Conservation (phyloP, 192 early-diverging fungal species). For the Coemansia biformis region DNA sequence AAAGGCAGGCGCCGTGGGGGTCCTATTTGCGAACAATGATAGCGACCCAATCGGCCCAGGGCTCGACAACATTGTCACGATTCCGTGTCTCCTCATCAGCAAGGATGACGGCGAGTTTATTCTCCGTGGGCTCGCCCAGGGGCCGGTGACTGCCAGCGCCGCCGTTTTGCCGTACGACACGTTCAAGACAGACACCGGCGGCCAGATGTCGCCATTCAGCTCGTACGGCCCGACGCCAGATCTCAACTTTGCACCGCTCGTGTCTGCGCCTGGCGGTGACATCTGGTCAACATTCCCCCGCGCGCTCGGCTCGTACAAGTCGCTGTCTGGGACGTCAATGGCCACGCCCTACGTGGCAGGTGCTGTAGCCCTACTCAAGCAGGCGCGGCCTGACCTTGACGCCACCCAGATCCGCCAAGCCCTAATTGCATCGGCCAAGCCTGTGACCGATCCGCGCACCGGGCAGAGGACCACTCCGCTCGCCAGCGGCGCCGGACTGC, state of each 20-base stretch:
- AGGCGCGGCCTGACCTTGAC: slow-evolving; percentile 38
- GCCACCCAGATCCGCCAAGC: slow-evolving; percentile 23
- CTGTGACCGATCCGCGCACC: slow-evolving; percentile 33
- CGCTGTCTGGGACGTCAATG: slow-evolving; percentile 78
- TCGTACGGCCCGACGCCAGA: slow-evolving; percentile 64
- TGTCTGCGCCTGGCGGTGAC: slow-evolving; percentile 63
- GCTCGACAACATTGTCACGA: slow-evolving; percentile 8
- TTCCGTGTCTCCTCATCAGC: slow-evolving; percentile 45
- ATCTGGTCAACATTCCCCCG: slow-evolving; percentile 61
- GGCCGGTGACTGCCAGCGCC: slow-evolving; percentile 10
- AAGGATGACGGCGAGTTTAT: slow-evolving; percentile 36
- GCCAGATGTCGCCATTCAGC: slow-evolving; percentile 55
- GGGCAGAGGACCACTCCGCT: slow-evolving; percentile 42
- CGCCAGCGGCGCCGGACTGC: slow-evolving; percentile 63
- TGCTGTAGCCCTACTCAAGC: slow-evolving; percentile 58
- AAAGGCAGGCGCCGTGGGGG: slow-evolving; percentile 54
- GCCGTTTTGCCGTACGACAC: slow-evolving; percentile 21
- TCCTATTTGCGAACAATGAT: slow-evolving; percentile 50
- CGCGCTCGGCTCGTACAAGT: slow-evolving; percentile 35
- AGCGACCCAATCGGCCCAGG: not conserved
- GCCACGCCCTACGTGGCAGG: slow-evolving; percentile 71
- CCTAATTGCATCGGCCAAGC: slow-evolving; percentile 54
- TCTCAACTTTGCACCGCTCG: slow-evolving; percentile 55
- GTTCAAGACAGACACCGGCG: slow-evolving; percentile 37
- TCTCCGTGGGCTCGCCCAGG: slow-evolving; percentile 7